These are phyloP conservation scores for Tuctoria greenei DNA, from an alignment of 176 grass and related monocot genomes.

Conservation along the genomic window DNA sequence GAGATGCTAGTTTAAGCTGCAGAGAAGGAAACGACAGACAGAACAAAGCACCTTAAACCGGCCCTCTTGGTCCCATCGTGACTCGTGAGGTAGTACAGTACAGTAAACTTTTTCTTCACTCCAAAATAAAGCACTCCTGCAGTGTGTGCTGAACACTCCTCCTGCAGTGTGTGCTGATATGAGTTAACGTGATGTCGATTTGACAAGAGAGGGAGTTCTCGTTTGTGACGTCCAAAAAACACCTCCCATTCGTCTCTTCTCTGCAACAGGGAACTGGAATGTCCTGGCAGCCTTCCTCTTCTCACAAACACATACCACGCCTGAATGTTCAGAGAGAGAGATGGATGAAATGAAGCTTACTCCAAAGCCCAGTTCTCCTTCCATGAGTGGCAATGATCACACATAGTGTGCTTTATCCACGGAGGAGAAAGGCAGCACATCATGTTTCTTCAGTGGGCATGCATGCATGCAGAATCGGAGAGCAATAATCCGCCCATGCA, in stretches of 20 bases:
- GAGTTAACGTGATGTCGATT: constrained; percentile 33
- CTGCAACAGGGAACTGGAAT: constrained; percentile 21
- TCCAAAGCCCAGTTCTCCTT: constrained; percentile 15
- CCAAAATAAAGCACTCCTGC: constrained; percentile 4
- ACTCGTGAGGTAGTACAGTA: background rate
- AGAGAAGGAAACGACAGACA: constrained; percentile 26
- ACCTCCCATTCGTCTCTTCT: too few relatives aligned
- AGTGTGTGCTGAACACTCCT: too few relatives aligned
- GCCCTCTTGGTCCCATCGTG: constrained; percentile 17
- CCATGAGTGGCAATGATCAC: constrained; percentile 48
- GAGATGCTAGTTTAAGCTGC: background rate
- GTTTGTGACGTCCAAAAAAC: background rate
- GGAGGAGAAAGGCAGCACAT: constrained; percentile 39
- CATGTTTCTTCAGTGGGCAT: constrained; percentile 34
- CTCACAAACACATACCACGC: background rate
- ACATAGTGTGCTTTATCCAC: constrained; percentile 28
- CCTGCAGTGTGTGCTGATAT: background rate
- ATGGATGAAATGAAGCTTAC: constrained; percentile 19
- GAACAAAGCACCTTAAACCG: constrained; percentile 33
- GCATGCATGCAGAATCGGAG: constrained; percentile 41
- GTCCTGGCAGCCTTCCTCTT: constrained; percentile 34
- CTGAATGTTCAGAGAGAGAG: background rate
- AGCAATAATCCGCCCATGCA: constrained; percentile 40
- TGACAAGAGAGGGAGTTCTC: constrained; percentile 17
- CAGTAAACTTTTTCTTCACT: background rate